phyloP scores from a whole-genome alignment of 352 stramenopile genomes.

The Phytophthora megakarya region DNA sequence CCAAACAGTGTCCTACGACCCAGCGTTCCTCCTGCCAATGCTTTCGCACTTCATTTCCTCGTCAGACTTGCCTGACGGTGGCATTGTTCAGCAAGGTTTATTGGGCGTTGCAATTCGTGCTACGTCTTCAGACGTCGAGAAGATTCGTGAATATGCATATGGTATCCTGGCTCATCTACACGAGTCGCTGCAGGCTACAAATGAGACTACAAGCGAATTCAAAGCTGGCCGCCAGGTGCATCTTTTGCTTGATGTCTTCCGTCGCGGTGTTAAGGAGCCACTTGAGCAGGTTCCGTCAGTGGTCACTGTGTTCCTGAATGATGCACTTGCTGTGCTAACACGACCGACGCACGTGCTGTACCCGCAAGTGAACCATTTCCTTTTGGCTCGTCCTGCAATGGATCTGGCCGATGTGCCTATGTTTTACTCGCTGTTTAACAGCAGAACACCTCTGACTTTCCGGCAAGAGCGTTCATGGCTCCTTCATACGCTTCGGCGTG shows the following conservation, averaged over 20 bases:
- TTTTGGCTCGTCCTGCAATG: constrained; percentile 77
- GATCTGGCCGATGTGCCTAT: constrained; percentile 85
- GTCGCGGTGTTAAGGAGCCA: constrained; percentile 55
- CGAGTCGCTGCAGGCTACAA: constrained; percentile 65
- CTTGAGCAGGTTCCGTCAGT: constrained; percentile 70
- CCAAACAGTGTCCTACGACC: constrained; percentile 57
- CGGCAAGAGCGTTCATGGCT: constrained; percentile 87
- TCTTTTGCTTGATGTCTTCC: constrained; percentile 80
- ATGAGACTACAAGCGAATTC: constrained; percentile 56
- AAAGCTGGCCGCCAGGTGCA: constrained; percentile 79
- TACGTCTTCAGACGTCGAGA: constrained; percentile 63
- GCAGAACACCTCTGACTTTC: constrained; percentile 65
- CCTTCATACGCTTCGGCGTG: constrained; percentile 73
- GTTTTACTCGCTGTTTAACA: constrained; percentile 91
- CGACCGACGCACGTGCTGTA: constrained; percentile 78
- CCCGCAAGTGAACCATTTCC: constrained; percentile 82
- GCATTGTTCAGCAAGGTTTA: constrained; percentile 74
- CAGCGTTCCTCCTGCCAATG: constrained; percentile 78
- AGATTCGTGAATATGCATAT: constrained; percentile 69
- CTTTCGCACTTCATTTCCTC: constrained; percentile 78
- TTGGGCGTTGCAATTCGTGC: constrained; percentile 72
- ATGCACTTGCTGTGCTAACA: constrained; percentile 68
- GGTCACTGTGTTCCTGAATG: constrained; percentile 86
- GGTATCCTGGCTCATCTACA: constrained; percentile 79
- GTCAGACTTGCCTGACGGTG: constrained; percentile 58